Percentiles rank a stretch among this genome's conserved stretches.
Conservation (phyloP, 805 yeast species). For the Suhomyces tanzawaensis region DNA sequence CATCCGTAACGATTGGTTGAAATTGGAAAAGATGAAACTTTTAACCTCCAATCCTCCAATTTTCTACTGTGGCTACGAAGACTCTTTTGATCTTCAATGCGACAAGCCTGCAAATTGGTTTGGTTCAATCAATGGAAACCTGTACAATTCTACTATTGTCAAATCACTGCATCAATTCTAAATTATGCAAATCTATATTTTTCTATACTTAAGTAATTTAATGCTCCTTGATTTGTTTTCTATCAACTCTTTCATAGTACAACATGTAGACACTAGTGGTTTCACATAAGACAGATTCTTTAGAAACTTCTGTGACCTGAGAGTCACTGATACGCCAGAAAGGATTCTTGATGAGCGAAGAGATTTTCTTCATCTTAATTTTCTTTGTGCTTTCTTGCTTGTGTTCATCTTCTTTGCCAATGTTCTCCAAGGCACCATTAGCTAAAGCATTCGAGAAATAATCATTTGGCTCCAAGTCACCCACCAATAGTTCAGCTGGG, state of each 20-base stretch:
- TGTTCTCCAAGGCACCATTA: conserved; percentile 2
- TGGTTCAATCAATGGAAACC: conserved; percentile 9
- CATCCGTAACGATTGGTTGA: conserved; percentile 6
- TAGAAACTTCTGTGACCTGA: conserved; percentile 58
- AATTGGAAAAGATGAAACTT: conserved; percentile 7
- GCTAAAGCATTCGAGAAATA: conserved; percentile 22
- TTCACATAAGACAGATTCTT: conserved; percentile 60
- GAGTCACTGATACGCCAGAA: conserved; percentile 88
- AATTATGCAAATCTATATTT: too few species aligned
- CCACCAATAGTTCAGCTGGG: conserved; percentile 41
- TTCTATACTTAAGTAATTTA: too few species aligned
- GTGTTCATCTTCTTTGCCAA: neutral
- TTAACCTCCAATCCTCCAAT: conserved; percentile 12
- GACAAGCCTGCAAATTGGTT: conserved; percentile 8
- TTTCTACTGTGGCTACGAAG: conserved; percentile 19
- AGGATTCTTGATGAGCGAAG: conserved; percentile 56
- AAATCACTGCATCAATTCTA: too few species aligned
- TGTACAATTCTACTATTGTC: neutral
- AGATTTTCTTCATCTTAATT: conserved; percentile 50
- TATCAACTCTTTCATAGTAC: conserved; percentile 62
- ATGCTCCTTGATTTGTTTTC: conserved; percentile 11
- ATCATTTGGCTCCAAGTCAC: conserved; percentile 21
- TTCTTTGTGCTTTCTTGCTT: conserved; percentile 11
- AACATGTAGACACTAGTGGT: conserved; percentile 80
- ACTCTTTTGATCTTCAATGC: conserved; percentile 16